Conservation (phyloP, 2,329 filamentous ascomycete species). For the Fusarium tjaetaba region DNA sequence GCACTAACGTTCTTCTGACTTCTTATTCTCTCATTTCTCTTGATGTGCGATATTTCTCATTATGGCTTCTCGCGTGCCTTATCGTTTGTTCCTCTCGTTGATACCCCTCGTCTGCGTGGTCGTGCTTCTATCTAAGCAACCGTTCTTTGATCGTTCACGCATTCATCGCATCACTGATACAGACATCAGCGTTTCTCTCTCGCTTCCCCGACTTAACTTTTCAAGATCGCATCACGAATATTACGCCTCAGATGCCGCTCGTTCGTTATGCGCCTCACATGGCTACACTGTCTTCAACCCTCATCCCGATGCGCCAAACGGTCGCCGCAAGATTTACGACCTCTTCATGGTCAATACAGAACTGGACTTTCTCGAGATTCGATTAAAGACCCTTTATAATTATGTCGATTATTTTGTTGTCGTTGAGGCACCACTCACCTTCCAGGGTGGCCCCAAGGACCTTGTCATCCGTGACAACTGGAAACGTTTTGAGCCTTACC, state of each 20-base stretch:
- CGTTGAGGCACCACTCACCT: slow-evolving; percentile 67
- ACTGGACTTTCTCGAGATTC: slow-evolving; percentile 73
- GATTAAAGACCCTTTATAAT: slow-evolving; percentile 65
- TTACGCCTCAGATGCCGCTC: slow-evolving; percentile 45
- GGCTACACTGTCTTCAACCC: slow-evolving; percentile 47
- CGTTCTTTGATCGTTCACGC: slow-evolving; percentile 26
- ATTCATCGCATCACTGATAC: slow-evolving; percentile 33
- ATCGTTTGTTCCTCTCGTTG: slow-evolving; percentile 13
- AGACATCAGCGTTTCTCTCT: slow-evolving; percentile 33
- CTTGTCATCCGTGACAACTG: slow-evolving; percentile 63
- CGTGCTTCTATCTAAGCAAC: slow-evolving; percentile 30
- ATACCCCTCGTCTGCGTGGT: slow-evolving; percentile 14
- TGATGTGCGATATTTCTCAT: not conserved
- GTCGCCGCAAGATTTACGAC: slow-evolving; percentile 56
- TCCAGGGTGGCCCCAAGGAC: slow-evolving; percentile 66
- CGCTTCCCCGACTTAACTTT: slow-evolving; percentile 43
- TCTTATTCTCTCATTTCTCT: not conserved
- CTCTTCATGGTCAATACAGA: slow-evolving; percentile 71
- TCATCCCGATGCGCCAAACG: slow-evolving; percentile 18
- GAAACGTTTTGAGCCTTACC: slow-evolving; percentile 61
- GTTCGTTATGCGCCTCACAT: slow-evolving; percentile 46
- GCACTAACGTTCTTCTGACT: not conserved
- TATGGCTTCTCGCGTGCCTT: slow-evolving; percentile 21
- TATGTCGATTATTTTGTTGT: slow-evolving; percentile 73
- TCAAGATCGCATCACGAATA: slow-evolving; percentile 37